Evolutionary conservation across 305 asterid species (phyloP).

Genomic region (Solanum hybrid): DNA sequence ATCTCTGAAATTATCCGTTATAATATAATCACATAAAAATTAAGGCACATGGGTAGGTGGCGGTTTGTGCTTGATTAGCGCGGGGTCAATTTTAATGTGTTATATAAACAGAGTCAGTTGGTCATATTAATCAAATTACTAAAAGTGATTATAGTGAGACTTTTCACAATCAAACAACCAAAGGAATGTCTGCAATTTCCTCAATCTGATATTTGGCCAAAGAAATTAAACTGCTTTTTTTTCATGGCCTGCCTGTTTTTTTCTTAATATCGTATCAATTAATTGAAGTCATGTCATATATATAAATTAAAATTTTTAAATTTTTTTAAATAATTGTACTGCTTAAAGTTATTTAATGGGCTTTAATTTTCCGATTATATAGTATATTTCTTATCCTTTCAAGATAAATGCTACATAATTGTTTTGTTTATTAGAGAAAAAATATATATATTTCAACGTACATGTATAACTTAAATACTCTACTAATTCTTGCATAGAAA

Average conservation of each 20-base stretch:
- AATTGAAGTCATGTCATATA: too few species aligned
- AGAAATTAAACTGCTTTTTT: background rate
- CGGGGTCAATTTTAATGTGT: background rate
- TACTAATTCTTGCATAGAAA: background rate
- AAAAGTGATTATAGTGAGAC: background rate
- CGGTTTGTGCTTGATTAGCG: background rate
- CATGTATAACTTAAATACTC: too few species aligned
- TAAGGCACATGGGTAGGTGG: background rate
- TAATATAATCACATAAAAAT: background rate
- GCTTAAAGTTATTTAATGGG: too few species aligned
- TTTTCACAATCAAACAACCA: background rate
- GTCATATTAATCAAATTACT: background rate
- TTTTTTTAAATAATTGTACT: too few species aligned
- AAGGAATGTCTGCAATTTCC: background rate
- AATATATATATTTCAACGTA: too few species aligned
- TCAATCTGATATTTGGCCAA: background rate
- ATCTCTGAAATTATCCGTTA: accelerated
- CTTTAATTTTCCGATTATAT: too few species aligned
- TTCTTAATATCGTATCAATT: too few species aligned
- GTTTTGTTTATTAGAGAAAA: too few species aligned
- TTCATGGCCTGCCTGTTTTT: background rate
- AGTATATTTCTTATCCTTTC: too few species aligned
- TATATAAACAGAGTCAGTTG: background rate
- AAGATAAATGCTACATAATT: too few species aligned
- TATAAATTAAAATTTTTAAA: too few species aligned